Conservation (phyloP, 164 flowering plant species). For the Magnolia sinica region DNA sequence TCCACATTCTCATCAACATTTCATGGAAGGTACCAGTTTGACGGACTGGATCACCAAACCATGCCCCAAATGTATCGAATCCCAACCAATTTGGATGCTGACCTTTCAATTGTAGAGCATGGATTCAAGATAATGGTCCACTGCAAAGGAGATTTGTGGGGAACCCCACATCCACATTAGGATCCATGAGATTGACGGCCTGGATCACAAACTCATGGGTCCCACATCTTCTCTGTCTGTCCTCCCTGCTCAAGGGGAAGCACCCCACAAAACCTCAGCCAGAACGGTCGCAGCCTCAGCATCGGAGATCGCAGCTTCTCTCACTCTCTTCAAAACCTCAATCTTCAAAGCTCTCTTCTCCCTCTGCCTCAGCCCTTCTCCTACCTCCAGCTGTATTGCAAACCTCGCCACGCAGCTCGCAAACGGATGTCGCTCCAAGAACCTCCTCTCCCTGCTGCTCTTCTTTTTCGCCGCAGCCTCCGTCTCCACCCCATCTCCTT, state of each 20-base stretch:
- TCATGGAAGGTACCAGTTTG: too few species aligned
- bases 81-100: too few species aligned
- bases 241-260: constrained; percentile 49
- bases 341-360: constrained; percentile 76
- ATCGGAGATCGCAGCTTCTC: constrained; percentile 52
- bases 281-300: constrained; percentile 76
- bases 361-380: constrained; percentile 86
- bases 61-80: too few species aligned
- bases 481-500: constrained; percentile 3
- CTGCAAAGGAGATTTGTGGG: too few species aligned
- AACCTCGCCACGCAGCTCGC: constrained; percentile 84
- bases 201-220: too few species aligned
- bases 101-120: too few species aligned
- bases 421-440: constrained; percentile 55
- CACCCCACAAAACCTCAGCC: constrained; percentile 90
- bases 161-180: too few species aligned
- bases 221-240: too few species aligned
- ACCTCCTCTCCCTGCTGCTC: constrained; percentile 28
- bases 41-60: too few species aligned
- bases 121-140: too few species aligned
- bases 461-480: constrained; percentile 18
- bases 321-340: constrained; percentile 58
- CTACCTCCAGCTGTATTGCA: constrained; percentile 81
- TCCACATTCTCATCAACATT: too few species aligned
- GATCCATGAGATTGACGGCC: too few species aligned